Evolutionary conservation across 345 rosid species (phyloP), one percentile per base, ranked within the genome.

Genomic region (Salix suchowensis): DNA sequence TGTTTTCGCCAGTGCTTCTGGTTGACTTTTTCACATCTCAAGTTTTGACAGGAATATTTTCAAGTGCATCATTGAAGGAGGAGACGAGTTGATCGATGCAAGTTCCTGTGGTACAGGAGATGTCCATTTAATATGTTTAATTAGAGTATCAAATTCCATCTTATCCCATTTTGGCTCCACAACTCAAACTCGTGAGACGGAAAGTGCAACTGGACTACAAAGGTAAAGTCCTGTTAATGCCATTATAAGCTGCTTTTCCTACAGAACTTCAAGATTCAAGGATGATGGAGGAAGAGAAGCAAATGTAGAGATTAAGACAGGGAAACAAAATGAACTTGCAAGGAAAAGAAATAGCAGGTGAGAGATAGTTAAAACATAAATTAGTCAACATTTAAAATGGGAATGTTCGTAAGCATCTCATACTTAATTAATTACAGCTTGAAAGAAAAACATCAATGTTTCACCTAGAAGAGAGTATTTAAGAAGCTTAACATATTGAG

Each of bases 341-440:
- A 66, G 48, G 2, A 42, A 23, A 61, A 54, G 46, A 64, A 74
- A 39, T 24, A n/a, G 52, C 21, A 19, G 67, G 14, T 68, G 30
- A 70, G 6, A 34, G 69, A 67, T 62, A 15, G 28, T 23, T 68
- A 46, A 72, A 24, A 75, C 77, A 55, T 54, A 78, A 55, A 76
- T 82, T 84, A 76, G 84, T 82, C 16, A 58, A 74, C 55, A 79
- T 76, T 76, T 28, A 40, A 66, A 62, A 72, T 72, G 82, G 78
- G 60, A 77, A 66, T 68, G 71, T 77, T 70, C 60, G 80, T 69
- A 54, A 71, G 74, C 73, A 71, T 76, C 77, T 73, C 58, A 67
- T 87, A 83, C 83, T 83, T 85, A 55, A 55, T 83, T 85, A 55
- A 55, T 55, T 55, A 83, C 86, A 83, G 79, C 46, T 71, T 64